phyloP scores from a whole-genome alignment of 2,329 filamentous ascomycete species.

The Aschersonia sp. region DNA sequence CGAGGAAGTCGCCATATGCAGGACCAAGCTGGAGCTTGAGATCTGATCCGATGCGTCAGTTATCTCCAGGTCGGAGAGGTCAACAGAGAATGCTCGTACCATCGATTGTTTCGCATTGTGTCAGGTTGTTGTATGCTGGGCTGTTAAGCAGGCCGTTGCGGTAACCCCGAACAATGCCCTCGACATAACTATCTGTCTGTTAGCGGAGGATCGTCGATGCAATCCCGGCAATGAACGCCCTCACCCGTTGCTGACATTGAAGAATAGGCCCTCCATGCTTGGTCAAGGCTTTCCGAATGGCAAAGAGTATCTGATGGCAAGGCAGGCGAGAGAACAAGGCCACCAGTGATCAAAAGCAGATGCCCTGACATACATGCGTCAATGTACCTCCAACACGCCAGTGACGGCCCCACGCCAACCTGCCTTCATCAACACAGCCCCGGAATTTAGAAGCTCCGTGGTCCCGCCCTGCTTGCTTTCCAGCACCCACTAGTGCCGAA shows the following conservation, averaged over 20 bases:
- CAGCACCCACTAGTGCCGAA: background rate
- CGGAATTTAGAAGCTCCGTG: background rate
- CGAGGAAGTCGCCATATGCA: constrained; percentile 93
- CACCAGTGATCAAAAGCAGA: no score
- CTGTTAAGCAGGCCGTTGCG: constrained; percentile 82
- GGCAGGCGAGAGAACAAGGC: no score
- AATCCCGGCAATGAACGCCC: constrained; percentile 11
- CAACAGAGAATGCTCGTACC: constrained; percentile 33
- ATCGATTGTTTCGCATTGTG: constrained; percentile 94
- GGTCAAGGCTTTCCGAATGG: no score
- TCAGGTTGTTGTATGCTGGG: constrained; percentile 88
- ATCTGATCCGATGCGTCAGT: constrained; percentile 39
- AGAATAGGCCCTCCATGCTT: constrained; percentile 78
- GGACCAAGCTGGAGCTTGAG: constrained; percentile 95
- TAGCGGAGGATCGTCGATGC: constrained; percentile 9
- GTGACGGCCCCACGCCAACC: background rate
- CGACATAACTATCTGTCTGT: constrained; percentile 59
- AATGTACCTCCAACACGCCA: no score
- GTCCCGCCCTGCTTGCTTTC: background rate
- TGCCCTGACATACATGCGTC: no score
- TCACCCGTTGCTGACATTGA: constrained; percentile 88
- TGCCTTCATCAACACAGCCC: background rate
- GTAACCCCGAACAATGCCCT: constrained; percentile 94
- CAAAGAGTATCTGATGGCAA: no score
- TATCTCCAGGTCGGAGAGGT: background rate